A percentile compares a stretch with the other conserved stretches of the same genome.
These are phyloP conservation scores for Cubamyces sp. DNA, from an alignment of 768 basidiomycete species.

Conservation along the genomic window DNA sequence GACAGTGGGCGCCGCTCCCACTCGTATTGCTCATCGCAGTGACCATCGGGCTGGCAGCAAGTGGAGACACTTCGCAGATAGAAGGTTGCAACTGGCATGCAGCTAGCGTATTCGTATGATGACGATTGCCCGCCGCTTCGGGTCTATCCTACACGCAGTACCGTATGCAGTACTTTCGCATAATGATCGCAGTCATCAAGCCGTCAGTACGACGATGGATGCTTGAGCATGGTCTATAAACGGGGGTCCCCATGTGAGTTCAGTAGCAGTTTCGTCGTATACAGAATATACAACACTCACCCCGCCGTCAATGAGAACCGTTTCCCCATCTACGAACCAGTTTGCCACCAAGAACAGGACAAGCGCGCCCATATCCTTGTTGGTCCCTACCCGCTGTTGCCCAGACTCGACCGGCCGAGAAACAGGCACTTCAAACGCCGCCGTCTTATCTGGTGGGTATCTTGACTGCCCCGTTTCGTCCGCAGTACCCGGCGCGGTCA, in stretches of 20 bases:
- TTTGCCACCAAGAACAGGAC: slow-evolving; percentile 50
- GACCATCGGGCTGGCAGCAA: no score
- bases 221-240: slow-evolving; percentile 40
- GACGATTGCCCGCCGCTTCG: no score
- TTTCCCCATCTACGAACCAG: slow-evolving; percentile 51
- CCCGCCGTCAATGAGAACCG: slow-evolving; percentile 52
- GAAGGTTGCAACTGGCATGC: no score
- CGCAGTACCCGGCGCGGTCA: slow-evolving; percentile 34
- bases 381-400: slow-evolving; percentile 34
- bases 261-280: neutral
- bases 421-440: slow-evolving; percentile 42
- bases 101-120: no score
- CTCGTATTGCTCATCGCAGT: no score
- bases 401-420: slow-evolving; percentile 30
- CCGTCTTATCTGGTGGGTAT: slow-evolving; percentile 16
- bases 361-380: slow-evolving; percentile 47
- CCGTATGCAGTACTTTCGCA: no score
- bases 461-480: slow-evolving; percentile 34
- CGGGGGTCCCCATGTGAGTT: neutral
- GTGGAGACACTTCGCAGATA: no score
- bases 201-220: slow-evolving; percentile 42
- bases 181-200: no score
- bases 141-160: no score
- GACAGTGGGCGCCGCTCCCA: no score
- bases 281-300: slow-evolving; percentile 37